phyloP scores from a whole-genome alignment of 2,329 filamentous ascomycete species.

The Sporothrix humicola region DNA sequence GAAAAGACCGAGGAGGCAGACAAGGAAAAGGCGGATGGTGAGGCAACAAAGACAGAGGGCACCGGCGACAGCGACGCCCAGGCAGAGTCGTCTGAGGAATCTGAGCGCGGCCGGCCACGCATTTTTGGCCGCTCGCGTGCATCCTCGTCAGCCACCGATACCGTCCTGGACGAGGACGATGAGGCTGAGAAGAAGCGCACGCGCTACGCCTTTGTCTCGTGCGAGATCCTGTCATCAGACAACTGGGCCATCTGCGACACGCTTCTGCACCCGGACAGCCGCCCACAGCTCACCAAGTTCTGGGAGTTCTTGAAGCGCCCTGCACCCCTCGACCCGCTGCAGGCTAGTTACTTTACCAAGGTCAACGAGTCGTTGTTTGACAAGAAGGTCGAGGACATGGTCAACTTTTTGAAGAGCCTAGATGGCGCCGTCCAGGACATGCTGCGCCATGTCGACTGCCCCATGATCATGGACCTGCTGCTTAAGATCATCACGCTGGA shows the following conservation, averaged over 20 bases:
- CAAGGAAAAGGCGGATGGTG: conserved; percentile 42
- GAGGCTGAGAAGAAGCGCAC: conserved; percentile 89
- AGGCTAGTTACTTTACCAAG: conserved; percentile 98
- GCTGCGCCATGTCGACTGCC: conserved; percentile 92
- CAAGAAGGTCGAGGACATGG: conserved; percentile 97
- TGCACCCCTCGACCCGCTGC: conserved; percentile 86
- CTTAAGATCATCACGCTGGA: conserved; percentile 97
- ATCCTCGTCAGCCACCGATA: conserved; percentile 56
- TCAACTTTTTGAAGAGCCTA: conserved; percentile 83
- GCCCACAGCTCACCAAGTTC: conserved; percentile 77
- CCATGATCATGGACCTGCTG: conserved; percentile 97
- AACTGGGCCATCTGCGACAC: conserved; percentile 97
- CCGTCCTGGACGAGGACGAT: conserved; percentile 63
- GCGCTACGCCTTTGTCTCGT: conserved; percentile 91
- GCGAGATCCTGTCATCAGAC: conserved; percentile 91
- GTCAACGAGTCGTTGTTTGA: conserved; percentile 98
- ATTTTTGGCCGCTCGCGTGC: conserved; percentile 60
- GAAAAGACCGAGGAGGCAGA: conserved; percentile 48
- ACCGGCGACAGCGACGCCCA: conserved; percentile 35
- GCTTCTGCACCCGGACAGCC: conserved; percentile 74
- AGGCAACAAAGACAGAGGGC: no score
- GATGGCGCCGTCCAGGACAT: conserved; percentile 83
- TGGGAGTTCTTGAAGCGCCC: conserved; percentile 87
- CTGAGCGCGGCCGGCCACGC: conserved; percentile 51
- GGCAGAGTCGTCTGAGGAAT: conserved; percentile 9